phyloP scores from a whole-genome alignment of 2,329 filamentous ascomycete species.

The Macroventuria anomochaeta region DNA sequence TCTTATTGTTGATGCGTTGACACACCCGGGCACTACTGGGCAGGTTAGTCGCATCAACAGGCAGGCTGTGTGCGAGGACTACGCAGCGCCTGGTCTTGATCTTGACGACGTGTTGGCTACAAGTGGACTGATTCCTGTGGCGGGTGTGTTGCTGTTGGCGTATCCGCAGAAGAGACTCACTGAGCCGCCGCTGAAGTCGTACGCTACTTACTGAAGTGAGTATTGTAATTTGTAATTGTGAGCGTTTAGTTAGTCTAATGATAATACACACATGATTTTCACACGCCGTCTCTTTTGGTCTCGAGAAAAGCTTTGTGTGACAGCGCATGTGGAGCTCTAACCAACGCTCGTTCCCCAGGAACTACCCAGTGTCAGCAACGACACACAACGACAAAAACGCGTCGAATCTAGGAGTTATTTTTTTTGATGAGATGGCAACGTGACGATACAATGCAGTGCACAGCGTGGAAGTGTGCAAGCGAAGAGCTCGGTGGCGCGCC shows the following conservation, averaged over 20 bases:
- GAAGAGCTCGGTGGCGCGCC: background rate
- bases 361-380: too few relatives aligned
- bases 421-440: too few relatives aligned
- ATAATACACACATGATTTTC: too few relatives aligned
- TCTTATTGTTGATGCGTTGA: slow-evolving; percentile 58
- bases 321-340: too few relatives aligned
- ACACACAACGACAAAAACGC: too few relatives aligned
- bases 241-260: too few relatives aligned
- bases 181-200: slow-evolving; percentile 46
- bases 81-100: slow-evolving; percentile 50
- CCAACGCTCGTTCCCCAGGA: too few relatives aligned
- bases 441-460: background rate
- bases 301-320: too few relatives aligned
- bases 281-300: too few relatives aligned
- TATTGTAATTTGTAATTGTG: too few relatives aligned
- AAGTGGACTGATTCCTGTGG: slow-evolving; percentile 51
- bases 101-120: slow-evolving; percentile 56
- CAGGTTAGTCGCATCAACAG: slow-evolving; percentile 50
- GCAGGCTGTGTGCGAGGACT: slow-evolving; percentile 48
- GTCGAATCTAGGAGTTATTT: too few relatives aligned
- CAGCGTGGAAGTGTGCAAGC: background rate
- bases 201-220: too few relatives aligned
- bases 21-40: slow-evolving; percentile 56
- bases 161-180: slow-evolving; percentile 37
- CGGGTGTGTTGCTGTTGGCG: slow-evolving; percentile 41